phyloP scores from a whole-genome alignment of 192 early-diverging fungal genomes.

The Kickxella alabastrina region DNA sequence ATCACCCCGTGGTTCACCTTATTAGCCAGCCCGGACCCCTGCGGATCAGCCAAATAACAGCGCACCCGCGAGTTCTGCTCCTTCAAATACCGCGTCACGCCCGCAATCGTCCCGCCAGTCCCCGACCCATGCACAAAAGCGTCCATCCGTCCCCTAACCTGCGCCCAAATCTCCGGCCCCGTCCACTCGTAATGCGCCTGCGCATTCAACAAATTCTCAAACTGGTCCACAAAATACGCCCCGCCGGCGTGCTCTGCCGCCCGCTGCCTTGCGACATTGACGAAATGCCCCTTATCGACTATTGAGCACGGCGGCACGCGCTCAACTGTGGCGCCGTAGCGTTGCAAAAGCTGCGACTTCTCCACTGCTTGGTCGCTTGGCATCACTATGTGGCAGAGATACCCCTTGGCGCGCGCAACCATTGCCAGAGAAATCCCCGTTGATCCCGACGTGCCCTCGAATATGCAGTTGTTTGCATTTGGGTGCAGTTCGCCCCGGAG shows the following conservation, averaged over 20 bases:
- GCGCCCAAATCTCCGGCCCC: slow-evolving; percentile 73
- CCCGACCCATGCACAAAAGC: slow-evolving; percentile 88
- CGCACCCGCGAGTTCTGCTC: slow-evolving; percentile 55
- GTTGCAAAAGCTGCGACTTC: slow-evolving; percentile 81
- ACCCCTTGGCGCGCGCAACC: slow-evolving; percentile 84
- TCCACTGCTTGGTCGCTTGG: slow-evolving; percentile 91
- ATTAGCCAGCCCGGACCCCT: slow-evolving; percentile 88
- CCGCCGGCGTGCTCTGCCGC: slow-evolving; percentile 59
- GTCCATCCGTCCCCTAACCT: slow-evolving; percentile 64
- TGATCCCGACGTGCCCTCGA: slow-evolving; percentile 94
- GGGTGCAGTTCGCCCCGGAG: slow-evolving; percentile 62
- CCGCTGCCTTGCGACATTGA: slow-evolving; percentile 77
- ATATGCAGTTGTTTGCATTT: slow-evolving; percentile 72
- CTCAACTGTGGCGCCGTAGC: slow-evolving; percentile 83
- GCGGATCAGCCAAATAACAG: slow-evolving; percentile 83
- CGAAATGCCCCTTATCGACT: slow-evolving; percentile 87
- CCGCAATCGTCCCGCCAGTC: slow-evolving; percentile 89
- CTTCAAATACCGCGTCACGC: slow-evolving; percentile 86
- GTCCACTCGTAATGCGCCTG: slow-evolving; percentile 77
- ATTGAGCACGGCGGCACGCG: slow-evolving; percentile 88
- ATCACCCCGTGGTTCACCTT: slow-evolving; percentile 88
- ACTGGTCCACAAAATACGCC: slow-evolving; percentile 85
- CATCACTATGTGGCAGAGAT: slow-evolving; percentile 93
- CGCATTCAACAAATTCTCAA: slow-evolving; percentile 86
- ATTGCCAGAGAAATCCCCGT: slow-evolving; percentile 95